phyloP scores from a whole-genome alignment of 164 flowering plant species.

The Nymphaea thermarum region DNA sequence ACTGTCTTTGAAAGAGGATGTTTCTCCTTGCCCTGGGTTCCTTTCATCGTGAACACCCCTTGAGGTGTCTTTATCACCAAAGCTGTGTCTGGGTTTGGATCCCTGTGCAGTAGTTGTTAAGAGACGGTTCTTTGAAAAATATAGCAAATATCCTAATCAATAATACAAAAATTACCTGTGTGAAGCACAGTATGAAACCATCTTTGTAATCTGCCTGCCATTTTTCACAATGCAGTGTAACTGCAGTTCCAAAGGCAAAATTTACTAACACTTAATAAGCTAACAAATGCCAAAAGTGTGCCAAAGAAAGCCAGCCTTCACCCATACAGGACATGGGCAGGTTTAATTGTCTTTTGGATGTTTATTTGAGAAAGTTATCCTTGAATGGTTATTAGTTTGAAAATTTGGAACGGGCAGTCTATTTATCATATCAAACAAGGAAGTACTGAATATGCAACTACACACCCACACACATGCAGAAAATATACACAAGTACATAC shows the following conservation, averaged over 20 bases:
- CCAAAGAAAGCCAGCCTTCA: not conserved
- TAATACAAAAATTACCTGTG: conserved; percentile 42
- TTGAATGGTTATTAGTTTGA: too few relatives aligned
- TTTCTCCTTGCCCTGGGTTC: conserved; percentile 42
- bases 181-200: conserved; percentile 86
- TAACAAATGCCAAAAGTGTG: not conserved
- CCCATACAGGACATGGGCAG: too few relatives aligned
- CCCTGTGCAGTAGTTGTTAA: conserved; percentile 31
- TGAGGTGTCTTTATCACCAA: conserved; percentile 65
- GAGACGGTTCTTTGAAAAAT: not conserved
- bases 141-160: not conserved
- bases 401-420: too few relatives aligned
- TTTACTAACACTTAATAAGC: not conserved
- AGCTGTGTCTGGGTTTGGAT: conserved; percentile 84
- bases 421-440: too few relatives aligned
- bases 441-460: too few relatives aligned
- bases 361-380: too few relatives aligned
- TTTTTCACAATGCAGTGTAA: conserved; percentile 73
- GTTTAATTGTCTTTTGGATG: too few relatives aligned
- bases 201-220: conserved; percentile 71
- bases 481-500: too few relatives aligned
- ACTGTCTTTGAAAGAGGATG: conserved; percentile 54
- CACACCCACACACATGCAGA: too few relatives aligned
- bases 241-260: conserved; percentile 27
- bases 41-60: conserved; percentile 66